Base-by-base conservation (phyloP, 768 basidiomycete species). In the Tulasnella calospora region DNA sequence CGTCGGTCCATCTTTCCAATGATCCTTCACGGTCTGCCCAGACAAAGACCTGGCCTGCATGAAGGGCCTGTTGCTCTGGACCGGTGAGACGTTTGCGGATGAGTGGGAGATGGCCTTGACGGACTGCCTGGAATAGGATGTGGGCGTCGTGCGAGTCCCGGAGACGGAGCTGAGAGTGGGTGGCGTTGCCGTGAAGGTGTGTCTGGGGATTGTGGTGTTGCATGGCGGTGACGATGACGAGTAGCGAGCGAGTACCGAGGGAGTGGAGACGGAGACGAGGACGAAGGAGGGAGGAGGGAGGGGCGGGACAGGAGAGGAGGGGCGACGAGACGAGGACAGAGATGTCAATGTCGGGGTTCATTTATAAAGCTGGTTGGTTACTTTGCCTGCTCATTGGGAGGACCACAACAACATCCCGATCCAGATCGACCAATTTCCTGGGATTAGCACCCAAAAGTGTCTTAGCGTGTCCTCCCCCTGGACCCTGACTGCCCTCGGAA, bases 1-100 rank as follows among this genome's bases (percentile, higher is more conserved):
- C 77, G 21, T 78, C 77, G 6, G 77, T 78, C 77, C 77, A 78
- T 7, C 77, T 70, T 44, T 78, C 77, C 30, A 78, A 67, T 13
- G 77, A 71, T 23, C 77, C 77, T 72, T 78, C 77, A 36, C 77
- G 69, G 21, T 78, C 77, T 33, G 77, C 77, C 77, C 77, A 78
- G 44, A 78, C 77, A 44, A 71, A 78, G 13, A 78, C 77, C 47
- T 78, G 77, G 33, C 77, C 77, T n/a, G 77, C 69, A 27, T 75
- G 79, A 30, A 80, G 79, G 27, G 46, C 71, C 12, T 70, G 70
- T 74, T 77, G 79, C 23, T 80, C 79, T 38, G 71, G 55, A 38
- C 71, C 71, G 10, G 79, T 79, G 57, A 80, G 79, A 27, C 79
- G 79, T 38, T 77, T 80, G 71, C 79, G 78, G 79, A 80, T 80